Evolutionary conservation across 257 asterid genomes (phyloP).

Genomic region (Striga asiatica): DNA sequence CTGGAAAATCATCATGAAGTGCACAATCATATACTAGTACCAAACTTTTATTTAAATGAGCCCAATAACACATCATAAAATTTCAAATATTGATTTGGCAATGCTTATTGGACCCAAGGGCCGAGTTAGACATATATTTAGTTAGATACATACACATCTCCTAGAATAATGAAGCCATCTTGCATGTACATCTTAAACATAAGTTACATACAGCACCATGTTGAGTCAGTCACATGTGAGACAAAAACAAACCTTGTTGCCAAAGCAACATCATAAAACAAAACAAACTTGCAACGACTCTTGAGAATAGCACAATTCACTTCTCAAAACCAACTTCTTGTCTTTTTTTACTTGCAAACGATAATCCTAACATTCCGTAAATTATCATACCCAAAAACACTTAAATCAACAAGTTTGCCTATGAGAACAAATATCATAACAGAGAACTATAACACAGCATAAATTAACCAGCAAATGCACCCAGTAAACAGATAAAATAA

Average conservation of each 20-base stretch:
- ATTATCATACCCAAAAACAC: background rate
- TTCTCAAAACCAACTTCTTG: too few relatives aligned
- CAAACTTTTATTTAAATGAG: background rate
- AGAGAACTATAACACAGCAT: too few relatives aligned
- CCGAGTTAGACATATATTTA: background rate
- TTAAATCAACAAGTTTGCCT: background rate
- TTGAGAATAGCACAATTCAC: too few relatives aligned
- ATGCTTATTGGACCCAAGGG: background rate
- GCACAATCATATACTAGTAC: background rate
- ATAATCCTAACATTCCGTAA: background rate
- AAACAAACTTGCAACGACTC: background rate
- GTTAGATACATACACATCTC: background rate
- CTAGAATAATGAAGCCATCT: background rate
- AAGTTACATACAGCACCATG: background rate
- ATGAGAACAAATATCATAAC: background rate
- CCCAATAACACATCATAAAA: background rate
- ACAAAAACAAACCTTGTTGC: too few relatives aligned
- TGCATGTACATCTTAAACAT: background rate
- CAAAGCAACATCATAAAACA: too few relatives aligned
- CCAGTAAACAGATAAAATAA: conserved; percentile 9
- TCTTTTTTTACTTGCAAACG: too few relatives aligned
- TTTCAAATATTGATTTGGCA: background rate
- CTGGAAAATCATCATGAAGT: conserved; percentile 22
- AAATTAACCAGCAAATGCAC: background rate
- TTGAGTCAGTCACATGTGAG: too few relatives aligned